Evolutionary conservation across 495 filamentous ascomycete genomes (phyloP).

Genomic region (Penicillium macrosclerotiorum): DNA sequence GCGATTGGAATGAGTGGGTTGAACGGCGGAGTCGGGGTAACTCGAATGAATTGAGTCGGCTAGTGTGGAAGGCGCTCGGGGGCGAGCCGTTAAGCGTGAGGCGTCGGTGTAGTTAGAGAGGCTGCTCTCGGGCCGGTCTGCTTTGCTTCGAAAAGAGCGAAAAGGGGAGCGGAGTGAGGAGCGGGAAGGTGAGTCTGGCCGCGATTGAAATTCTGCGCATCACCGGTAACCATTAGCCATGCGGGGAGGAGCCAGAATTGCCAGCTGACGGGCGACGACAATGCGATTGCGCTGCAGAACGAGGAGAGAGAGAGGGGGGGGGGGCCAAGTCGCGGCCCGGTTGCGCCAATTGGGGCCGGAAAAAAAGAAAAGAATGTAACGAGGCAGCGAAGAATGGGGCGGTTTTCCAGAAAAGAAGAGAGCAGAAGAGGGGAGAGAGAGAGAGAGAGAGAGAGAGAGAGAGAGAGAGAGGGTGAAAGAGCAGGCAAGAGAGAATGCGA

Average conservation of each 20-base stretch:
- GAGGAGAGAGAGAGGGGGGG: constrained; percentile 3
- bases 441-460: background rate
- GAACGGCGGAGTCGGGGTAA: constrained; percentile 15
- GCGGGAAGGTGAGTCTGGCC: constrained; percentile 35
- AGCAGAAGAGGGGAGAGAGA: background rate
- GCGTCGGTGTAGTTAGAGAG: constrained; percentile 28
- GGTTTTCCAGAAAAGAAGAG: constrained; percentile 2
- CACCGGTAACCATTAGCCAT: constrained; percentile 19
- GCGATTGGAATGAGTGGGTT: constrained; percentile 29
- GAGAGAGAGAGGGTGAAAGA: too few species aligned
- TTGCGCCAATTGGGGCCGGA: background rate
- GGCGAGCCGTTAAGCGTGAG: constrained; percentile 9
- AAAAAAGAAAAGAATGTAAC: background rate
- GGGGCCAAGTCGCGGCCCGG: too few species aligned
- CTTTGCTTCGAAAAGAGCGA: constrained; percentile 29
- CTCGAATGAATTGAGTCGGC: constrained; percentile 20
- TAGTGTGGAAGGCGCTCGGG: constrained; percentile 29
- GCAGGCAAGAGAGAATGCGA: too few species aligned
- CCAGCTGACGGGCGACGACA: constrained; percentile 10
- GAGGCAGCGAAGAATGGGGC: background rate
- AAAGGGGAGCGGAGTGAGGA: constrained; percentile 36
- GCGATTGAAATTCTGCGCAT: constrained; percentile 33
- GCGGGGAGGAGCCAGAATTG: constrained; percentile 14
- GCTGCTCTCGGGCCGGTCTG: constrained; percentile 32
- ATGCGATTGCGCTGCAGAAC: constrained; percentile 7